phyloP scores from a whole-genome alignment of 305 asterid species.

The Solanum hybrid region DNA sequence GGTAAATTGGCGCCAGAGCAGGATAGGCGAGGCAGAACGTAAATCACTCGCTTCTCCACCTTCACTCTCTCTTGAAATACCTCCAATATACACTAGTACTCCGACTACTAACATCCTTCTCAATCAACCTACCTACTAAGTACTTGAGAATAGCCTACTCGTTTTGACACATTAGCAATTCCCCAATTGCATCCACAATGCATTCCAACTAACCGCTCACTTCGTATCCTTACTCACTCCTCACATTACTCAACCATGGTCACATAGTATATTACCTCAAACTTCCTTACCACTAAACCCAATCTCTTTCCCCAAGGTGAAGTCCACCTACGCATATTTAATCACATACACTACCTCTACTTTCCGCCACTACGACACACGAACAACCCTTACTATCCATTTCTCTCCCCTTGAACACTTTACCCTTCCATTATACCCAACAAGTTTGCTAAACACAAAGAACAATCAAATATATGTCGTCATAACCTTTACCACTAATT shows the following conservation, averaged over 20 bases:
- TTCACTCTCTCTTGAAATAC: background rate
- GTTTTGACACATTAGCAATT: background rate
- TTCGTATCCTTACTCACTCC: background rate
- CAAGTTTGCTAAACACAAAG: background rate
- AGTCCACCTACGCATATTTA: background rate
- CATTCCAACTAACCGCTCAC: background rate
- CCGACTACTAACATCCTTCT: background rate
- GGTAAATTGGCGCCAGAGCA: background rate
- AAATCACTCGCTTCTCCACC: background rate
- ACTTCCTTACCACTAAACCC: background rate
- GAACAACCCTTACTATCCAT: background rate
- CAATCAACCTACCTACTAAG: background rate
- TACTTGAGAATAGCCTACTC: background rate
- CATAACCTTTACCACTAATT: background rate
- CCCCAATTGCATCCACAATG: background rate
- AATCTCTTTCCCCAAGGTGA: background rate
- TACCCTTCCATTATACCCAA: background rate
- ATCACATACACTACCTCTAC: background rate
- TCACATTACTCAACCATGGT: background rate
- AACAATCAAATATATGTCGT: background rate
- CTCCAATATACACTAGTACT: background rate
- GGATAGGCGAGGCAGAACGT: background rate
- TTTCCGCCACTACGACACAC: background rate
- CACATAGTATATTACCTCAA: background rate
- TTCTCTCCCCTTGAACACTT: background rate